Base-by-base conservation (phyloP, 345 rosid genomes). In the Erodium maritimum region DNA sequence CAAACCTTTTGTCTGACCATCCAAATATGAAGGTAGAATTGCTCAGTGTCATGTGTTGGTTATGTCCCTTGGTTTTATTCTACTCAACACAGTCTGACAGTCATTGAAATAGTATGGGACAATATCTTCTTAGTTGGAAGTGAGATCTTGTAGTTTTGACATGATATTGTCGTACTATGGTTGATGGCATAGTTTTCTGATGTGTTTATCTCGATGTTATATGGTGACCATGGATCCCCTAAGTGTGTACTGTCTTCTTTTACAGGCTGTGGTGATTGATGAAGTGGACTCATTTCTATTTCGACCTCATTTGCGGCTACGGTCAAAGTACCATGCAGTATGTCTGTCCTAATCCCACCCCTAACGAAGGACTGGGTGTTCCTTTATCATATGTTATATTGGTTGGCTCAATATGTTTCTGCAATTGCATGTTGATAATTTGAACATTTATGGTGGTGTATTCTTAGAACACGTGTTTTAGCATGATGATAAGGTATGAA, bases 281-380 rank as follows among this genome's bases (percentile, higher is more conserved):
- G 97, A 93, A 74, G 97, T 93, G 59, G 97, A 93, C 65, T 55
- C 85, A 48, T 87, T 93, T 71, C 91, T 93, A 29, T 93, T 93
- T 64, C 85, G 96, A 57, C 99, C 96, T 63, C 94, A 72, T 72
- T 74, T 93, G 78, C 93, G 83, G 33, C 57, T 79, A 52, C 83
- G 95, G 53, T 89, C 97, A 48, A 87, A 93, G 64, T 85, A 89
- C 77, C 91, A 87, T 67, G 95, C 95, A 53, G 96, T 93, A 87
- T 57, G 95, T 79, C 23, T 29, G 13, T 29, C 37, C 9, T 29
- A 29, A 29, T 29, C 37, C 37, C 37, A 29, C 9, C 37, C 37
- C 37, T 5, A 11, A 29, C 37, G 37, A 29, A 29, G 37, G 5
- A 11, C 37, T 29, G 37, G 37, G 37, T 29, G 37, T 46, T 65